A percentile compares a stretch with the other conserved stretches of the same genome.
Evolutionary conservation across 2,329 filamentous ascomycete genomes (phyloP).

Genomic region (Fusarium brevicatenulatum): DNA sequence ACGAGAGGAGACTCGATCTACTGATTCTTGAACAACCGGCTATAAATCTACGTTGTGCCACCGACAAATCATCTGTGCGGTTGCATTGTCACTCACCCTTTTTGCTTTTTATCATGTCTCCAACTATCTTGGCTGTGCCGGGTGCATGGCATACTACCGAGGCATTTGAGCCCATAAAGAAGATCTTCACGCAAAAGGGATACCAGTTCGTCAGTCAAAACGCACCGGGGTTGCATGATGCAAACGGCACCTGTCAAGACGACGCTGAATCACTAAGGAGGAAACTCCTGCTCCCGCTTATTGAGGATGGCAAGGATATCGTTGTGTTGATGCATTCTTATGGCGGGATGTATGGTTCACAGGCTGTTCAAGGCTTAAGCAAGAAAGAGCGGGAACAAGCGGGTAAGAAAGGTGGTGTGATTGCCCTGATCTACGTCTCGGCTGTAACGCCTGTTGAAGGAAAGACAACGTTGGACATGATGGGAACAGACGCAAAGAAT

Average conservation of each 20-base stretch:
- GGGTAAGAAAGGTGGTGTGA: constrained; percentile 14
- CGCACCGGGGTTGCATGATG: neutral
- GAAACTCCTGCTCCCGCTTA: constrained; percentile 6
- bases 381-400: constrained; percentile 14
- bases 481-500: neutral
- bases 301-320: constrained; percentile 34
- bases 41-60: neutral
- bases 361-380: constrained; percentile 26
- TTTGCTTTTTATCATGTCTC: neutral
- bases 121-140: constrained; percentile 27
- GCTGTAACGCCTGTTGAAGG: neutral
- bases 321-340: constrained; percentile 41
- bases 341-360: constrained; percentile 30
- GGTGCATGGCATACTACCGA: constrained; percentile 35
- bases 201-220: constrained; percentile 11
- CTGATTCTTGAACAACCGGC: neutral
- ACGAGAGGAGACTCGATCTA: neutral
- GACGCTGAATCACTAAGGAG: constrained; percentile 13
- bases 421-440: constrained; percentile 20
- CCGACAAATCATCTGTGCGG: neutral
- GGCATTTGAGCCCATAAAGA: constrained; percentile 1
- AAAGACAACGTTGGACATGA: constrained; percentile 7
- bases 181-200: neutral
- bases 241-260: neutral
- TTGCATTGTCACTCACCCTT: neutral